These are phyloP conservation scores for Sisymbrium altissimum DNA, from an alignment of 345 rosid genomes.

Conservation along the genomic window DNA sequence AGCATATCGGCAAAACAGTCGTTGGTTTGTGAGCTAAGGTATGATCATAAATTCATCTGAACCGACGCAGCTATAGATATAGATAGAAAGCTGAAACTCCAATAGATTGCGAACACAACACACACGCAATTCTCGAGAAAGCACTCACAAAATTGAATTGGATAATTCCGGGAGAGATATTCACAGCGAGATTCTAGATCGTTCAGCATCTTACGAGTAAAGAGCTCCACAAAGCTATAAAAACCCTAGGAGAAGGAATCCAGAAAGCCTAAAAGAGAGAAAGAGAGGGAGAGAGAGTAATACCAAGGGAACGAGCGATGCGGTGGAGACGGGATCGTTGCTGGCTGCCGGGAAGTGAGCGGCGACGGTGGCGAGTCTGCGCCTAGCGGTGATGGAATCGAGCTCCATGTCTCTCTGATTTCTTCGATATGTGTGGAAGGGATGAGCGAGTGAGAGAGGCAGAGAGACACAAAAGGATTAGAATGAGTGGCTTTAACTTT, in stretches of 20 bases:
- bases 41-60: neutral
- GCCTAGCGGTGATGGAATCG: conserved; percentile 44
- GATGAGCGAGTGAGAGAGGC: neutral
- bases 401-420: conserved; percentile 49
- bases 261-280: neutral
- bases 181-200: neutral
- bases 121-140: neutral
- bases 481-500: conserved; percentile 27
- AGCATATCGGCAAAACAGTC: neutral
- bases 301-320: conserved; percentile 68
- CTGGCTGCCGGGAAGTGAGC: conserved; percentile 48
- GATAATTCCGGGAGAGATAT: too few species aligned
- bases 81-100: neutral
- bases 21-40: neutral
- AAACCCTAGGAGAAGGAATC: neutral
- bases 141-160: neutral
- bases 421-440: neutral
- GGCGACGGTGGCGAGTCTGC: conserved; percentile 62
- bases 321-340: conserved; percentile 38
- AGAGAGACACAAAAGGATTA: neutral
- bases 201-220: neutral
- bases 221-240: neutral
- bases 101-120: neutral
- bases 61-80: neutral
- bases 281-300: neutral